Base-by-base conservation (phyloP, 1,139 yeast genomes). In the Eremothecium sinecaudum region DNA sequence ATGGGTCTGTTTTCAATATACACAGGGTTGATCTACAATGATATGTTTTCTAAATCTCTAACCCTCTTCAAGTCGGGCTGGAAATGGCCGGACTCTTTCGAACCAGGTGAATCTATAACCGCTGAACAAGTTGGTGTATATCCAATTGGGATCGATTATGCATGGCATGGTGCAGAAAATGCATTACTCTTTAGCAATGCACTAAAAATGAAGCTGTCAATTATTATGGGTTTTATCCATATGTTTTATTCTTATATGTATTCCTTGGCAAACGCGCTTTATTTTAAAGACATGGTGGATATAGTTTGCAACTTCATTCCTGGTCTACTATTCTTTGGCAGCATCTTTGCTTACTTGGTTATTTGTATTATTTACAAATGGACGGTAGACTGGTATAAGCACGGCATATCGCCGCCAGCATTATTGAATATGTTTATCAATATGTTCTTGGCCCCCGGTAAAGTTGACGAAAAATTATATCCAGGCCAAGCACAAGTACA, bases 101-200 rank as follows among this genome's bases (percentile, higher is more conserved):
- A 73, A 41, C 68, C 59, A 36, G 80, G 78, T 12, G 80, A 78
- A 31, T 55, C 75, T 2, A 67, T 84, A 33, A 64, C 64, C 34
- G 96, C 90, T 3, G 62, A 65, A 16, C 71, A 69, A 46, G 62
- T 67, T 3, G 86, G 92, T 5, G 73, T 75, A 9, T 92, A 92
- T 56, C 69, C 81, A 7, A 64, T 87, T 49, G 99, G 99, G 37
- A 58, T 90, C 31, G 99, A 90, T 60, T 83, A 84, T 63, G 82
- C 79, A 11, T 90, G 99, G 99, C 98, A 90, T 56, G 96, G 96
- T 2, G 73, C 97, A 24, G 97, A 90, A 42, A 92, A 92, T 61
- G 81, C 79, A 42, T 68, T 90, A 51, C 64, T 90, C 37, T 90
- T 90, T 61, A 76, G 94, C 33, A 90, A 90, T 60, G 86, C 97